Conservation (phyloP, 305 asterid species). For the Nicotiana rustica region DNA sequence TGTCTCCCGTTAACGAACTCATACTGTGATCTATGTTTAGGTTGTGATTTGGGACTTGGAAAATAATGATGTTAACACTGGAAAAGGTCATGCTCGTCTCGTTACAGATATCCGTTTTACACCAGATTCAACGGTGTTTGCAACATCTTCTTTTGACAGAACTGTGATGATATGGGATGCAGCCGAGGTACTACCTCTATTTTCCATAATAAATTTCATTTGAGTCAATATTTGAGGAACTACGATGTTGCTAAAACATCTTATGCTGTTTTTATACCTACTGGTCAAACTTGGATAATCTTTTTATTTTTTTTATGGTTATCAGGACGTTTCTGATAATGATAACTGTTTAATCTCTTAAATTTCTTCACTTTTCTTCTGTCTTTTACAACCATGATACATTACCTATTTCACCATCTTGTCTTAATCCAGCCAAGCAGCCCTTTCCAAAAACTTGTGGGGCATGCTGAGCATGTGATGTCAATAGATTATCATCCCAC, state of each 20-base stretch:
- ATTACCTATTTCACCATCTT: constrained; percentile 15
- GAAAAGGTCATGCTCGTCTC: constrained; percentile 44
- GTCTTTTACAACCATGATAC: neutral
- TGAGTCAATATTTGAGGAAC: no score
- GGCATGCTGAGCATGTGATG: constrained; percentile 52
- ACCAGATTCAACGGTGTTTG: constrained; percentile 51
- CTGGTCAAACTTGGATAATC: no score
- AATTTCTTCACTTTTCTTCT: constrained; percentile 5
- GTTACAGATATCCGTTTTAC: constrained; percentile 55
- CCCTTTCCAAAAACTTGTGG: constrained; percentile 39
- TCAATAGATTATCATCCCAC: constrained; percentile 64
- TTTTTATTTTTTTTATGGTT: neutral
- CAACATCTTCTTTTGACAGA: constrained; percentile 61
- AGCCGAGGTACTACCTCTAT: constrained; percentile 40
- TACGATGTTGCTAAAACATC: no score
- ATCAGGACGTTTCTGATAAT: constrained; percentile 17
- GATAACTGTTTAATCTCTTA: constrained; percentile 18
- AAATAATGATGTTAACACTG: constrained; percentile 14
- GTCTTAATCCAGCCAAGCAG: constrained; percentile 43
- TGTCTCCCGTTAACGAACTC: neutral
- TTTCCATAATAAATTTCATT: neutral
- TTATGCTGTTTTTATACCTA: no score
- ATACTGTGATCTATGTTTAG: constrained; percentile 36
- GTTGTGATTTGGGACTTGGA: constrained; percentile 50
- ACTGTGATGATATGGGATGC: constrained; percentile 55